Conservation (phyloP, 495 filamentous ascomycete species). For the Durotheca rogersii region DNA sequence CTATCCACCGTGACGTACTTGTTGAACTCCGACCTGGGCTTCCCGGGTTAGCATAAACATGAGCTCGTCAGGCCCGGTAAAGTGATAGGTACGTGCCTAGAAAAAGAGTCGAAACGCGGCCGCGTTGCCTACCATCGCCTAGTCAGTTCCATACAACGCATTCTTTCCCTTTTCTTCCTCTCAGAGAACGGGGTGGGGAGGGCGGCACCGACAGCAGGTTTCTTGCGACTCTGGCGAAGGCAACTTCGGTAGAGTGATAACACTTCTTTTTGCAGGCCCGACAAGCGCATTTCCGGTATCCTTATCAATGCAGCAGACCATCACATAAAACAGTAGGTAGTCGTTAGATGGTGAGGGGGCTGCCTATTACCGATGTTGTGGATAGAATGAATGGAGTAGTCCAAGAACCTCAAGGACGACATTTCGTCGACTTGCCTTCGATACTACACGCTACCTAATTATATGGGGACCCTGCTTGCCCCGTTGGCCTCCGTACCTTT, state of each 20-base stretch:
- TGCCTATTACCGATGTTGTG: too few relatives aligned
- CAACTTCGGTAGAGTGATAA: conserved; percentile 83
- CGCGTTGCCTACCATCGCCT: conserved; percentile 38
- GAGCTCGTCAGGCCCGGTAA: conserved; percentile 11
- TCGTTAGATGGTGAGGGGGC: too few relatives aligned
- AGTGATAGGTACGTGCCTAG: conserved; percentile 31
- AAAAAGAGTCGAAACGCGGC: conserved; percentile 44
- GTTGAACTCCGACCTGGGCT: conserved; percentile 69
- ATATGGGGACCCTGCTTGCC: too few relatives aligned
- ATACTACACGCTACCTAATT: too few relatives aligned
- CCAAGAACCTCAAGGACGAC: too few relatives aligned
- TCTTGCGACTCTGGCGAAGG: conserved; percentile 74
- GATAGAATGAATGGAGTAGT: too few relatives aligned
- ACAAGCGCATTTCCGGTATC: conserved; percentile 56
- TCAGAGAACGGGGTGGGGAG: neutral
- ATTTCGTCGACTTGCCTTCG: too few relatives aligned
- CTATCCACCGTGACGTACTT: conserved; percentile 70
- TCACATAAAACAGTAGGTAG: neutral
- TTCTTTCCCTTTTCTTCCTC: too few relatives aligned
- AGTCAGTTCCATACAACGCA: conserved; percentile 4
- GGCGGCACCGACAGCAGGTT: conserved; percentile 64
- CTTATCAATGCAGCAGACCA: neutral
- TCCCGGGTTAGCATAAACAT: conserved; percentile 1
- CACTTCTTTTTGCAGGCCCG: conserved; percentile 90
- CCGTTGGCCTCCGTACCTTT: too few relatives aligned